Evolutionary conservation across 2,329 filamentous ascomycete genomes (phyloP), one percentile per base, ranked within the genome.

Genomic region (Fusarium nematophilum): DNA sequence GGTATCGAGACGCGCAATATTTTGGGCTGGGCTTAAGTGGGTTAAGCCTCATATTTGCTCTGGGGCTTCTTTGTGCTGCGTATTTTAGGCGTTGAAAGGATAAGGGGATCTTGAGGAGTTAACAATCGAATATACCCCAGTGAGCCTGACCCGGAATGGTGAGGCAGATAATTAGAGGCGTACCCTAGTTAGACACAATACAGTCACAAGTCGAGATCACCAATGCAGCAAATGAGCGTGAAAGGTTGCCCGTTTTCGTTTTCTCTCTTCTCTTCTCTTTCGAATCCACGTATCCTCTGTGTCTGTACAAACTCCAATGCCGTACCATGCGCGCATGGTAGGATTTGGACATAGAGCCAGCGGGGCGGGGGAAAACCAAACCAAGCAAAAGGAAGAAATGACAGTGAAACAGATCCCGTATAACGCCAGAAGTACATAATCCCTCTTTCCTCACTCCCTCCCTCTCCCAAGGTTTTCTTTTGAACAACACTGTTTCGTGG

Each of bases 301-400:
- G 52, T 65, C 59, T 69, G 61, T 67, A 64, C 65, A 69, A 66
- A 68, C 62, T 66, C 63, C 59, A 61, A 67, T 67, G 56, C 57
- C 49, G 46, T 58, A 60, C 57, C 47, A 48, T 57, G 53, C 62
- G 46, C 49, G 50, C 53, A 46, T 43, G 17, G 48, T 27, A 54
- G 53, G 53, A 62, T 44, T 47, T 56, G 58, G 57, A 64, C 59
- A 61, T 59, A 67, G 45, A 59, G 50, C 53, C 58, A 62, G 49
- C 31, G 36, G 50, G 57, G n/a, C n/a, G 52, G 45, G 39, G 42
- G 45, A 40, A 54, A 60, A 55, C 46, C 49, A 40, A 57, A 66
- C 46, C 54, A 65, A 65, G 61, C 53, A 64, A 38, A 59, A 51
- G 33, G 55, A 48, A 49, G 36, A 61, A 64, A n/a, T n/a, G n/a